Base-by-base conservation (phyloP, 768 basidiomycete species). In the Leucocoprinus birnbaumii region DNA sequence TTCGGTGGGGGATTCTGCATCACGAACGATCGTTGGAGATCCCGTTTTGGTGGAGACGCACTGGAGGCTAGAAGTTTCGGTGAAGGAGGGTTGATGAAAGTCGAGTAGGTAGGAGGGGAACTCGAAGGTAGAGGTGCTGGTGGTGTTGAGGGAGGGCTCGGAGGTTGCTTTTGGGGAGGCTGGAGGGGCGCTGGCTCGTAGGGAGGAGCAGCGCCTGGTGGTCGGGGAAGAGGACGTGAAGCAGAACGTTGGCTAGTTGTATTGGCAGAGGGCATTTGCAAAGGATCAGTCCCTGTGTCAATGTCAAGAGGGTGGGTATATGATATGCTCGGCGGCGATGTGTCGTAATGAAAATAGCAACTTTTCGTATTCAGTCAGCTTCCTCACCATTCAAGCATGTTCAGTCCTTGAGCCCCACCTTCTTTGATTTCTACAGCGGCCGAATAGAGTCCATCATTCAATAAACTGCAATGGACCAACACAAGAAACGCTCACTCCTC, bases 401-500 rank as follows among this genome's bases (percentile, higher is more conserved):
- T 31, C 11, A 11, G 31, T 31, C 31, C n/a, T 42, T 3, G 1
- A 16, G 3, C 4, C 42, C 8, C 40, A 53, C 52, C 52, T 46
- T 46, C 24, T 45, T 47, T 53, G 52, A 10, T 37, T 46, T 19
- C 52, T 53, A 38, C 3, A 14, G 35, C 18, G 40, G 2, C 56
- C 53, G 37, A 18, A 34, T 2, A 24, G 24, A 7, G 19, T 40
- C 18, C 7, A 51, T 21, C 14, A 44, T 25, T 27, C 9, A 48
- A 45, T 51, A 19, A 13, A 41, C 14, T 22, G 31, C 35, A 21
- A 38, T 18, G 27, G 11, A 22, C 5, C 9, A 42, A n/a, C 11
- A 26, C 21, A 2, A 21, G n/a, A 19, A 40, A 50, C 22, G 40
- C 46, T 35, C 57, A 62, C 62, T 57, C 53, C 16, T 54, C 41